Evolutionary conservation across 2,329 filamentous ascomycete species (phyloP), one percentile per base, ranked within the genome.

Genomic region (Cadophora sp.): DNA sequence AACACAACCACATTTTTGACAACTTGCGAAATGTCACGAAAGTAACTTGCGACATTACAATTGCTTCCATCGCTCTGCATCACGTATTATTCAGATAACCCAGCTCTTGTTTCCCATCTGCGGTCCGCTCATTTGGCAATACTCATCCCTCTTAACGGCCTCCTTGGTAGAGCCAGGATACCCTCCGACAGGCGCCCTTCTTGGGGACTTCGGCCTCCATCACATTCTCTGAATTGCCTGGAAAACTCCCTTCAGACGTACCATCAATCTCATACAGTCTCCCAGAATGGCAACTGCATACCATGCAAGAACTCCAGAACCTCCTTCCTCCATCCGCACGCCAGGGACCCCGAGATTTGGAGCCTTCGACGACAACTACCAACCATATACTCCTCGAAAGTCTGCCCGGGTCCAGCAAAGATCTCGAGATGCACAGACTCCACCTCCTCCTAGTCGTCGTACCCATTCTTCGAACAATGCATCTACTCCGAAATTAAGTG

Each of bases 361-460:
- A 46, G 88, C 84, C 75, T 43, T 43, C 40, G 83, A 85, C 72
- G 91, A 94, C 79, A 81, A 83, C 71, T 94, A 90, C 83, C 86
- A 92, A 76, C 91, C 91, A 55, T 94, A 89, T 77, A 88, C 89
- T 69, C 89, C 90, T 65, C 87, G 91, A 78, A 91, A 91, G 75
- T 91, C 89, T 4, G 85, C 86, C 68, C 86, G 91, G 72, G 84
- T 92, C 73, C 87, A 84, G 51, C 85, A 89, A 74, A 83, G 83
- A 75, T 80, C 56, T 75, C 80, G 68, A 80, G 83, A 67, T 66
- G 68, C 73, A 75, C 84, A 84, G 78, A 90, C 87, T 1, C 87
- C 88, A 26, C 88, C 88, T 72, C 76, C 71, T 62, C 14, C 40
- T 22, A 62, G n/a, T 7, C 59, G 59, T 29, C 59, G 43, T 22